phyloP scores from a whole-genome alignment of 2,329 filamentous ascomycete species.

The Fusarium siculi region DNA sequence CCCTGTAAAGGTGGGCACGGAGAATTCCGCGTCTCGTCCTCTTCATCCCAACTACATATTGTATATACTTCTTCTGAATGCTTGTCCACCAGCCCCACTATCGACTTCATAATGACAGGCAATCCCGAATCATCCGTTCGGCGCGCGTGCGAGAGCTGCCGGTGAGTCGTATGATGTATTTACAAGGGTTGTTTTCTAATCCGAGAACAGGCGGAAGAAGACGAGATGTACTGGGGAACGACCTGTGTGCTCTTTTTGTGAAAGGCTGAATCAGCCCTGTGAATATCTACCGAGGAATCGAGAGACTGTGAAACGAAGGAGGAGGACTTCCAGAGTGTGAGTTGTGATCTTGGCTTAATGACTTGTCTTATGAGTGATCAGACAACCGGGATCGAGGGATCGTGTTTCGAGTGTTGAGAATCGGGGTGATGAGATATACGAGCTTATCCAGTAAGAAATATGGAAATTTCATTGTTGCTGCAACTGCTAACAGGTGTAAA shows the following conservation, averaged over 20 bases:
- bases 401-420: not conserved
- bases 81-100: not conserved
- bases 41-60: not conserved
- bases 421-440: conserved; percentile 12
- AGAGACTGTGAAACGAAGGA: conserved; percentile 22
- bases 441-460: conserved; percentile 6
- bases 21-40: conserved; percentile 7
- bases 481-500: not conserved
- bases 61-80: not conserved
- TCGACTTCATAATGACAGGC: not conserved
- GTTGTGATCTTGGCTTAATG: not conserved
- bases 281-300: conserved; percentile 28
- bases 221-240: conserved; percentile 37
- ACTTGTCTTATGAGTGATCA: not conserved
- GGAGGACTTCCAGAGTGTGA: conserved; percentile 20
- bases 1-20: conserved; percentile 15
- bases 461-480: fast-evolving
- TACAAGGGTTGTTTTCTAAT: not conserved
- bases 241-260: conserved; percentile 36
- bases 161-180: conserved; percentile 5
- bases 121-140: conserved; percentile 20
- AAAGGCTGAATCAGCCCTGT: conserved; percentile 28
- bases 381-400: not conserved
- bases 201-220: conserved; percentile 30
- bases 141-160: conserved; percentile 28